phyloP scores from a whole-genome alignment of 805 yeast species.

The Diddensiella transvaalensis region DNA sequence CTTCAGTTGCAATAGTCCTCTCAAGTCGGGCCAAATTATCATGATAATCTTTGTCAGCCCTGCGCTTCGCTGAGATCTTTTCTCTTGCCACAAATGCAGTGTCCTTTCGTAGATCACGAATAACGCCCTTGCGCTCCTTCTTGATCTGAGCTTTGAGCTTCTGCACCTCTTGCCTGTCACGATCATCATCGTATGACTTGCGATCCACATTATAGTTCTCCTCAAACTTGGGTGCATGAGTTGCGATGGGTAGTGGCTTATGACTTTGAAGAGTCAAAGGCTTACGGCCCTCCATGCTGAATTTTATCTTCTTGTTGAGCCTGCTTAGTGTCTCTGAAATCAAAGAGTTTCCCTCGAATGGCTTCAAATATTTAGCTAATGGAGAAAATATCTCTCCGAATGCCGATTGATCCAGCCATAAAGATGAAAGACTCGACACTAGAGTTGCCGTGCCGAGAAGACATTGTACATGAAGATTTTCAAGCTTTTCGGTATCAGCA shows the following conservation, averaged over 20 bases:
- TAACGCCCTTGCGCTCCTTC: constrained; percentile 82
- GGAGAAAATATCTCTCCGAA: constrained; percentile 56
- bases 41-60: constrained; percentile 74
- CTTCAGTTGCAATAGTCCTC: constrained; percentile 84
- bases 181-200: constrained; percentile 83
- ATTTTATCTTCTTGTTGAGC: constrained; percentile 46
- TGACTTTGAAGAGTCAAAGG: constrained; percentile 84
- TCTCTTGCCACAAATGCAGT: constrained; percentile 83
- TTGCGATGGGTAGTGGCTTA: constrained; percentile 76
- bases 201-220: constrained; percentile 95
- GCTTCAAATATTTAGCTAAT: not conserved
- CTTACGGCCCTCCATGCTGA: constrained; percentile 47
- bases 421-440: constrained; percentile 7
- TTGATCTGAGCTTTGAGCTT: constrained; percentile 83
- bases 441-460: constrained; percentile 3
- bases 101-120: constrained; percentile 89
- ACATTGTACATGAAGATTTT: not conserved
- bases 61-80: constrained; percentile 73
- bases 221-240: constrained; percentile 87
- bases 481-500: not conserved
- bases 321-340: constrained; percentile 32
- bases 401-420: constrained; percentile 64
- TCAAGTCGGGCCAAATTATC: constrained; percentile 83
- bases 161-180: constrained; percentile 73
- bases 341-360: not conserved